Evolutionary conservation across 805 yeast species (phyloP).

Genomic region (Candida maris): DNA sequence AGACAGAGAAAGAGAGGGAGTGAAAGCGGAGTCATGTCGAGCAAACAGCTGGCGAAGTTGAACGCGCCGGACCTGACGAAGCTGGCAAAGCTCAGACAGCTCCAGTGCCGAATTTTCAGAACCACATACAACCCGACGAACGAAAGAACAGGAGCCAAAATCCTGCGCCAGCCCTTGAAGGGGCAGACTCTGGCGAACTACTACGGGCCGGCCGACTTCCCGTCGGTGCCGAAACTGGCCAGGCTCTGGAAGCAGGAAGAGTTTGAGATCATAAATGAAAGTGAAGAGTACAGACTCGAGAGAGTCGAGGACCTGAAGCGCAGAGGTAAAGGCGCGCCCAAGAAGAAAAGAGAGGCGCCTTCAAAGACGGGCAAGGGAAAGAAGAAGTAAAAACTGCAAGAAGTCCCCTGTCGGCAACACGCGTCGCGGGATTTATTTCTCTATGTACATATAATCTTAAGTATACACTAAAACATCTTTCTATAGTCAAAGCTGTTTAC

Average conservation of each 20-base stretch:
- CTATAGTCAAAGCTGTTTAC: slow-evolving; percentile 29
- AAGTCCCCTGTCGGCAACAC: slow-evolving; percentile 2
- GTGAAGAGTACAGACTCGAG: slow-evolving; percentile 64
- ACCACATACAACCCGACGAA: slow-evolving; percentile 65
- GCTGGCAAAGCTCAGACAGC: slow-evolving; percentile 52
- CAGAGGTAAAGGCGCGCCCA: slow-evolving; percentile 88
- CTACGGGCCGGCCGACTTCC: slow-evolving; percentile 71
- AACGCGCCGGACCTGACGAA: slow-evolving; percentile 40
- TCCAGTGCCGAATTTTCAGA: slow-evolving; percentile 65
- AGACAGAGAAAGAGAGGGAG: no score
- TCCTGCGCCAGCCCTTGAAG: slow-evolving; percentile 60
- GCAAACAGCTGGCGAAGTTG: slow-evolving; percentile 12
- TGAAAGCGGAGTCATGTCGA: slow-evolving; percentile 12
- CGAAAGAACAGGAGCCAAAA: slow-evolving; percentile 68
- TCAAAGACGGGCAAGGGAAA: slow-evolving; percentile 34
- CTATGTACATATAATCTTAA: slow-evolving; percentile 10
- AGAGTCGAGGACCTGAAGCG: slow-evolving; percentile 66
- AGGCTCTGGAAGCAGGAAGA: slow-evolving; percentile 24
- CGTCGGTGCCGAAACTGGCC: slow-evolving; percentile 44
- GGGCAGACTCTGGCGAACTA: slow-evolving; percentile 71
- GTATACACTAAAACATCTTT: slow-evolving; percentile 26
- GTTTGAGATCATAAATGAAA: slow-evolving; percentile 54
- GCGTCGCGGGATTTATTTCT: no score
- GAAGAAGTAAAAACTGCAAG: slow-evolving; percentile 27
- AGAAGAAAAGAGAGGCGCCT: slow-evolving; percentile 56